Percentiles rank a stretch among this genome's conserved stretches.
Evolutionary conservation across 768 basidiomycete genomes (phyloP).

Genomic region (Russula emetica): DNA sequence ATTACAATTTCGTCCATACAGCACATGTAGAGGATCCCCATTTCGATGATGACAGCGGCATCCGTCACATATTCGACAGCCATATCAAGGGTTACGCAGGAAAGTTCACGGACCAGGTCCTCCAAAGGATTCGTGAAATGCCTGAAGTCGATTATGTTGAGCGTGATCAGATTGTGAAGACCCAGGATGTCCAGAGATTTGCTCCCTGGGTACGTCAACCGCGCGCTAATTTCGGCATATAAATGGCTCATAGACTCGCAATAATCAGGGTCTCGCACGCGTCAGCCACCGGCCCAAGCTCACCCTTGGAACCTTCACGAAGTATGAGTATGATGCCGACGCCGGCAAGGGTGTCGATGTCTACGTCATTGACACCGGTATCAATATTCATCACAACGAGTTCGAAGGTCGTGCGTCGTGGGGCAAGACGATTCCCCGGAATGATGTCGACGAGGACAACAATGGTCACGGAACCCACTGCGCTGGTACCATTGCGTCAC

Average conservation of each 20-base stretch:
- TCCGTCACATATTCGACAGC: conserved; percentile 73
- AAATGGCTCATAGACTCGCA: conserved; percentile 19
- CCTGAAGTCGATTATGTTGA: conserved; percentile 94
- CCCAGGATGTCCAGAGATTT: conserved; percentile 60
- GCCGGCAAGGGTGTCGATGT: conserved; percentile 96
- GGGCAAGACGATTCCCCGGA: conserved; percentile 87
- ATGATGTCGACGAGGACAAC: conserved; percentile 83
- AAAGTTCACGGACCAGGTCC: conserved; percentile 59
- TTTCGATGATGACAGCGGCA: conserved; percentile 48
- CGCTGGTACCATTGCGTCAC: conserved; percentile 93
- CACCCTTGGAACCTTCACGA: conserved; percentile 74
- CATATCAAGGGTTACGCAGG: conserved; percentile 79
- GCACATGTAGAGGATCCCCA: conserved; percentile 54
- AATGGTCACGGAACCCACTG: conserved; percentile 97
- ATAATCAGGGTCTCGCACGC: conserved; percentile 82
- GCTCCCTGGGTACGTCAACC: conserved; percentile 76
- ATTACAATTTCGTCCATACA: conserved; percentile 72
- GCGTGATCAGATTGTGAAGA: conserved; percentile 87
- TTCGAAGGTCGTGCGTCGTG: conserved; percentile 87
- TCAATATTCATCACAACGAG: conserved; percentile 79
- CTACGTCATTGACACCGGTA: conserved; percentile 83
- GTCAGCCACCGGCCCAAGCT: conserved; percentile 83
- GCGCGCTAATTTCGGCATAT: conserved; percentile 1
- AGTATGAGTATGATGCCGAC: conserved; percentile 62
- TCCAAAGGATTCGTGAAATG: conserved; percentile 72